A percentile compares a stretch with the other conserved stretches of the same genome.
Evolutionary conservation across 2,329 filamentous ascomycete genomes (phyloP).

Genomic region (Neonectria sp.): DNA sequence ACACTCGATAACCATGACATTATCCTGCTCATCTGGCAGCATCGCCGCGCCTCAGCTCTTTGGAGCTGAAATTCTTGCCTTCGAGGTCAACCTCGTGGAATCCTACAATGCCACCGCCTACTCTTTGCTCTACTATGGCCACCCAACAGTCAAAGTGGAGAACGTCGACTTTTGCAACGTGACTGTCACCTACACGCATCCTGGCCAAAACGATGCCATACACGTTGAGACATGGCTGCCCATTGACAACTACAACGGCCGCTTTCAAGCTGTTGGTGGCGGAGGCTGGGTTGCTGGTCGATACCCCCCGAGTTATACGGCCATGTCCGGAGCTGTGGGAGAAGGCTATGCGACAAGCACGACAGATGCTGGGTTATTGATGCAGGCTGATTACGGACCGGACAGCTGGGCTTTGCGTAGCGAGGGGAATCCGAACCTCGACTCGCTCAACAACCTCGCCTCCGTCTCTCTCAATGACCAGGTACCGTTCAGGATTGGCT

Average conservation of each 20-base stretch:
- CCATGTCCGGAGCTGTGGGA: constrained; percentile 35
- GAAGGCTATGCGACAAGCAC: constrained; percentile 40
- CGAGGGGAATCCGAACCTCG: constrained; percentile 44
- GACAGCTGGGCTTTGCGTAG: constrained; percentile 18
- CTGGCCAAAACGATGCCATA: constrained; percentile 42
- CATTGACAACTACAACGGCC: constrained; percentile 47
- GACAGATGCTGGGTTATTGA: constrained; percentile 38
- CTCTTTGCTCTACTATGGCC: constrained; percentile 10
- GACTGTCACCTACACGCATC: constrained; percentile 40
- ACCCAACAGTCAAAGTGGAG: constrained; percentile 11
- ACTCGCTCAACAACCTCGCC: constrained; percentile 45
- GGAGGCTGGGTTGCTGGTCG: constrained; percentile 49
- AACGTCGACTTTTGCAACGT: constrained; percentile 47
- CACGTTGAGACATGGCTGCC: constrained; percentile 48
- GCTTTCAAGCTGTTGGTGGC: constrained; percentile 51
- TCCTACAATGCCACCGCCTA: constrained; percentile 5
- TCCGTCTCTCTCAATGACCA: constrained; percentile 45
- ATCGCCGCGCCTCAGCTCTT: background rate
- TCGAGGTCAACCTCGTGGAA: constrained; percentile 11
- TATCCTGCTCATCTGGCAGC: background rate
- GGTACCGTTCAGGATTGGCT: constrained; percentile 27
- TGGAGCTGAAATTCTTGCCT: background rate
- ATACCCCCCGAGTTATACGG: constrained; percentile 26
- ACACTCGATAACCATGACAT: background rate
- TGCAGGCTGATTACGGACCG: background rate